Conservation (phyloP, 108 stramenopile species). For the Cyclotella sp. region DNA sequence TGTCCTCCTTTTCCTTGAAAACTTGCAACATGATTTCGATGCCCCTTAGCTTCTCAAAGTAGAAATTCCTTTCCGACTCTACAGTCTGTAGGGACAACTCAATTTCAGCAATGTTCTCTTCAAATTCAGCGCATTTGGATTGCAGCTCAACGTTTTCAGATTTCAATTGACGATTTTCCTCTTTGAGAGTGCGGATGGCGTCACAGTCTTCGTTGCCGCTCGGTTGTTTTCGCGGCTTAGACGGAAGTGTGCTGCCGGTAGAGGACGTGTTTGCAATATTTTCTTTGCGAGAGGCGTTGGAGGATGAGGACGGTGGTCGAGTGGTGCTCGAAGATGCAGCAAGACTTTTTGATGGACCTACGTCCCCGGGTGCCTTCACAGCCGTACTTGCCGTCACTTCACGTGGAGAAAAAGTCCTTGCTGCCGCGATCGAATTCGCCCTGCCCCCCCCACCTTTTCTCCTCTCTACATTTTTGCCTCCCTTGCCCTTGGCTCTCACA, state of each 20-base stretch:
- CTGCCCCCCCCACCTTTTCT: conserved; percentile 28
- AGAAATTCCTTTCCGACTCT: conserved; percentile 94
- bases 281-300: conserved; percentile 19
- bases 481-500: conserved; percentile 89
- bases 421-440: background rate
- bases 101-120: conserved; percentile 51
- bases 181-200: conserved; percentile 34
- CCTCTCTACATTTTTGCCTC: conserved; percentile 60
- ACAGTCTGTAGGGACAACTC: conserved; percentile 66
- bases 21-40: conserved; percentile 94
- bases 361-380: background rate
- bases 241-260: background rate
- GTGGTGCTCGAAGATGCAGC: conserved; percentile 15
- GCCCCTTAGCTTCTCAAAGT: conserved; percentile 96
- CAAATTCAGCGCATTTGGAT: conserved; percentile 62
- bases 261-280: conserved; percentile 17
- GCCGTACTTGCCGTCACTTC: conserved; percentile 3
- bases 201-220: background rate
- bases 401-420: background rate
- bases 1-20: conserved; percentile 74
- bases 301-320: conserved; percentile 2
- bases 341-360: background rate
- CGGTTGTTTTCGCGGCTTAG: conserved; percentile 11
- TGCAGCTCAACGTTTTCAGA: conserved; percentile 48
- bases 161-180: conserved; percentile 35